Conservation (phyloP, 306 rosid species). For the Malus sieversii region DNA sequence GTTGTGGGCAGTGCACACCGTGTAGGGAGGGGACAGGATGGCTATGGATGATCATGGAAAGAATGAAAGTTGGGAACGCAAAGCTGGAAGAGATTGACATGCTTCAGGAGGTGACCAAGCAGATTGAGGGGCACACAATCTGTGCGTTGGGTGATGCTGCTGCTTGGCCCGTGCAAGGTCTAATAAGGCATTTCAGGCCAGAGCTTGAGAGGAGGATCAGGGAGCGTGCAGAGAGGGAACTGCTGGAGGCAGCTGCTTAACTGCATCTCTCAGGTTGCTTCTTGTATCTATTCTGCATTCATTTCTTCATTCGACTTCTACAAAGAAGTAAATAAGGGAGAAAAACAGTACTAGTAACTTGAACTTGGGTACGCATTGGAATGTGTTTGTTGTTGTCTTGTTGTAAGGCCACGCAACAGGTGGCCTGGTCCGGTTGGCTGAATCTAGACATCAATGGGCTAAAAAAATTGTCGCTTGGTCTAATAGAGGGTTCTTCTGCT, state of each 20-base stretch:
- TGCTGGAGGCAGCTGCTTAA: constrained; percentile 79
- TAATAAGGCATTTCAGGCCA: constrained; percentile 95
- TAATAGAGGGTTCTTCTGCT: not conserved
- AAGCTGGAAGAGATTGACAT: constrained; percentile 96
- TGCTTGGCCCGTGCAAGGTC: constrained; percentile 99
- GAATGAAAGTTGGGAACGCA: constrained; percentile 95
- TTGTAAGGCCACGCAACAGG: not conserved
- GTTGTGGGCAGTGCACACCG: constrained; percentile 99
- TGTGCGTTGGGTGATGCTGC: constrained; percentile 99
- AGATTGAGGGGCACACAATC: constrained; percentile 97
- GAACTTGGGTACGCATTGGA: constrained; percentile 12
- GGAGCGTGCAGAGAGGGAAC: constrained; percentile 81
- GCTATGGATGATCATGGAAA: constrained; percentile 99
- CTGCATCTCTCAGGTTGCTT: constrained; percentile 38
- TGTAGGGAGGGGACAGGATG: constrained; percentile 99
- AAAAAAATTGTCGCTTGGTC: not conserved
- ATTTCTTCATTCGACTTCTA: not conserved
- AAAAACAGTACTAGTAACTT: not conserved
- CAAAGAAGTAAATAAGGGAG: not conserved
- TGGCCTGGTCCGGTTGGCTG: not conserved
- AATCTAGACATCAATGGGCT: not conserved
- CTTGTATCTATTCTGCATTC: constrained; percentile 14
- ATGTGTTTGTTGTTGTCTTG: not conserved
- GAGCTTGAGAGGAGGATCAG: constrained; percentile 96
- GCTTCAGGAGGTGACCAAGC: constrained; percentile 98